Conservation (phyloP, 179 eudicot genomes). For the Corrigiola litoralis region DNA sequence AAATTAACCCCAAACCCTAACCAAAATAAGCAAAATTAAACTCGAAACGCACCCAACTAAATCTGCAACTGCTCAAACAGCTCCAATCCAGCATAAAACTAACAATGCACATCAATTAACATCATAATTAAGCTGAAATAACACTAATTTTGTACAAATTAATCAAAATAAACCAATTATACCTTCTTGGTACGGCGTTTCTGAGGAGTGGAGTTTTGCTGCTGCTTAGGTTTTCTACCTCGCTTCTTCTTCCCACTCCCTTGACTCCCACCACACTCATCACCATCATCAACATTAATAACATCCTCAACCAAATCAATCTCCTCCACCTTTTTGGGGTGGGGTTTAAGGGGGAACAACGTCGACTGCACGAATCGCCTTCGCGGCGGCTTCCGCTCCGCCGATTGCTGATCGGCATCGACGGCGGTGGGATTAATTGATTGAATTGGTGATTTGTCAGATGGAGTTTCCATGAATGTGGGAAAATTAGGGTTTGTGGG, state of each 20-base stretch:
- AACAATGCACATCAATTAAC: not conserved
- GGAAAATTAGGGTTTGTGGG: slow-evolving; percentile 18
- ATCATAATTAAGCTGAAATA: not conserved
- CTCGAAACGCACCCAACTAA: too few species aligned
- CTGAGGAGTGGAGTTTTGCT: slow-evolving; percentile 18
- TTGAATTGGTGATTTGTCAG: too few species aligned
- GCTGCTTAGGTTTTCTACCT: slow-evolving; percentile 17
- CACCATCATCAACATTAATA: slow-evolving; percentile 20
- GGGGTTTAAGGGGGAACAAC: slow-evolving; percentile 46
- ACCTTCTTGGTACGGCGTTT: slow-evolving; percentile 39
- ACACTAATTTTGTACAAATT: not conserved
- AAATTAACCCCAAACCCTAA: too few species aligned
- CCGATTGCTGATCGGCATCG: slow-evolving; percentile 21
- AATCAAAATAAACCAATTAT: not conserved
- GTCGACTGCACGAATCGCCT: slow-evolving; percentile 59
- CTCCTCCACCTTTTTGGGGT: slow-evolving; percentile 18
- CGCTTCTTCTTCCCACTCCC: slow-evolving; percentile 31
- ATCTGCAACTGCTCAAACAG: not conserved
- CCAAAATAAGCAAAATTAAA: too few species aligned
- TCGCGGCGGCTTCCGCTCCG: slow-evolving; percentile 31
- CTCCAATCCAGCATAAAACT: not conserved
- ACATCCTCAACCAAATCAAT: slow-evolving; percentile 10
- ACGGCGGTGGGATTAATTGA: not conserved
- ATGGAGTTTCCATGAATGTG: slow-evolving; percentile 20
- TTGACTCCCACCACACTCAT: slow-evolving; percentile 37